These are phyloP conservation scores for Beauveria medogensis DNA, from an alignment of 2,329 filamentous ascomycete species.

Conservation along the genomic window DNA sequence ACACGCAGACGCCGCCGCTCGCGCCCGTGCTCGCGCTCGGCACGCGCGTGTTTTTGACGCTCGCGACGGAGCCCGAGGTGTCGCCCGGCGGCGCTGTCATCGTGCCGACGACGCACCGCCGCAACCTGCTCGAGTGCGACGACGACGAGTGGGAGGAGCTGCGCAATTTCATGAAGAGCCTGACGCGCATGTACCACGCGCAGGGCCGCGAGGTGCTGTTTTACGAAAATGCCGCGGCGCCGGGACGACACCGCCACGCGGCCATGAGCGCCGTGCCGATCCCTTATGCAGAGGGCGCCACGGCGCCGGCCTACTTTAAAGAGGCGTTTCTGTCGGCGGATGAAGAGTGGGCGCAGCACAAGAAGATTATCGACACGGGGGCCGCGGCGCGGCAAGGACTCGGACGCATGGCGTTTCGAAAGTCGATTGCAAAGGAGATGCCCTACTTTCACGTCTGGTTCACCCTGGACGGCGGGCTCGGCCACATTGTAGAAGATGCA, in stretches of 20 bases:
- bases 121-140: slow-evolving; percentile 92
- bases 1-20: slow-evolving; percentile 61
- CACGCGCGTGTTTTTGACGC: slow-evolving; percentile 78
- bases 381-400: slow-evolving; percentile 49
- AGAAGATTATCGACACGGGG: slow-evolving; percentile 84
- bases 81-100: slow-evolving; percentile 78
- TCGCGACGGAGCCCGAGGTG: slow-evolving; percentile 84
- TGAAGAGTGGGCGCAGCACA: slow-evolving; percentile 93
- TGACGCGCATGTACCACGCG: slow-evolving; percentile 90
- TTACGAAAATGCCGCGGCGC: slow-evolving; percentile 90
- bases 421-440: slow-evolving; percentile 85
- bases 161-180: slow-evolving; percentile 96
- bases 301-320: slow-evolving; percentile 86
- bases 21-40: slow-evolving; percentile 82
- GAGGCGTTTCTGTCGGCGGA: slow-evolving; percentile 86
- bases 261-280: slow-evolving; percentile 81
- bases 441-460: slow-evolving; percentile 99
- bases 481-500: slow-evolving; percentile 84
- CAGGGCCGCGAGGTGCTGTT: slow-evolving; percentile 90
- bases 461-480: slow-evolving; percentile 80
- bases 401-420: slow-evolving; percentile 74
- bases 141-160: slow-evolving; percentile 99
- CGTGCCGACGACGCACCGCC: slow-evolving; percentile 77
- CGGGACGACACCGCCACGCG: slow-evolving; percentile 72
- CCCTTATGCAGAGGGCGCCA: slow-evolving; percentile 84